A percentile compares a stretch with the other conserved stretches of the same genome.
Conservation (phyloP, 2,329 filamentous ascomycete species). For the Ophiostoma sp. region DNA sequence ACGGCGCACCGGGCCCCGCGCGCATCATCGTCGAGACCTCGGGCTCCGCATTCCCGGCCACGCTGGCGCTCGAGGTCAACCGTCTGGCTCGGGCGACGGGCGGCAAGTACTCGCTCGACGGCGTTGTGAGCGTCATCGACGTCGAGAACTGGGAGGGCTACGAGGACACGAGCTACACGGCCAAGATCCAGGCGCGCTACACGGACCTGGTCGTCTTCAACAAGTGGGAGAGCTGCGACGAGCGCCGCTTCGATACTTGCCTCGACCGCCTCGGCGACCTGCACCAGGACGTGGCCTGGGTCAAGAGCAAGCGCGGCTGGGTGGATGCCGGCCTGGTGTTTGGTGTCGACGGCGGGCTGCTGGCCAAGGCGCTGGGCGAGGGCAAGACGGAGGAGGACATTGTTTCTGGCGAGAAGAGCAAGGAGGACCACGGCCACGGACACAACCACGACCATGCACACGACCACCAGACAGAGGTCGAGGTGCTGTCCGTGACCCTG, state of each 20-base stretch:
- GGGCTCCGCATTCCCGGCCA: constrained; percentile 82
- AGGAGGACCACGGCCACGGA: constrained; percentile 35
- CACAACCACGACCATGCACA: constrained; percentile 44
- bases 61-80: constrained; percentile 85
- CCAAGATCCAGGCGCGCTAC: constrained; percentile 79
- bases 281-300: constrained; percentile 73
- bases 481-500: constrained; percentile 79
- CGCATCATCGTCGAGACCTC: constrained; percentile 92
- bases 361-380: constrained; percentile 38
- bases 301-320: constrained; percentile 76
- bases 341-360: constrained; percentile 76
- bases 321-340: constrained; percentile 77
- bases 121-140: constrained; percentile 83
- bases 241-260: constrained; percentile 69
- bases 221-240: constrained; percentile 77
- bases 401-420: constrained; percentile 27
- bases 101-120: constrained; percentile 69
- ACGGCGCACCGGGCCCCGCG: constrained; percentile 51
- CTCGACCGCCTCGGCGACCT: constrained; percentile 75
- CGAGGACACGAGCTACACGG: constrained; percentile 84
- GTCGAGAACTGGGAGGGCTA: constrained; percentile 95
- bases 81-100: constrained; percentile 64
- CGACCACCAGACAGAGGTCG: constrained; percentile 77
- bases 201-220: constrained; percentile 90
- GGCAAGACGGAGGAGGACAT: constrained; percentile 34